phyloP scores from a whole-genome alignment of 1,284 basidiomycete species.

The Pseudozyma sp. region DNA sequence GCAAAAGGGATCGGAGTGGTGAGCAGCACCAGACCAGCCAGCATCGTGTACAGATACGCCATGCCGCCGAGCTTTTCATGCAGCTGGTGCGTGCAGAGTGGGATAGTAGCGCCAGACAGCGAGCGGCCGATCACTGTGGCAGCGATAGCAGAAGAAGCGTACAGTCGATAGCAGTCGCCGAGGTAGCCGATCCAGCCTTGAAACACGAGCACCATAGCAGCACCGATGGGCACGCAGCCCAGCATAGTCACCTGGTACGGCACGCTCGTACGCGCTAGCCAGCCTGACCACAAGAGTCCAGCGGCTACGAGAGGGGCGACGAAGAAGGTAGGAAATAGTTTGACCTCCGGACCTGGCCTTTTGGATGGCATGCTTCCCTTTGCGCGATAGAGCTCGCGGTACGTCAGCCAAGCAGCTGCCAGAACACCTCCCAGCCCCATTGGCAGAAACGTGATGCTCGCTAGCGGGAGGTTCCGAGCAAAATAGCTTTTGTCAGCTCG shows the following conservation, averaged over 20 bases:
- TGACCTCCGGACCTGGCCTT: conserved; percentile 20
- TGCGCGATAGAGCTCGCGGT: conserved; percentile 17
- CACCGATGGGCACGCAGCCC: conserved; percentile 38
- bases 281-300: conserved; percentile 44
- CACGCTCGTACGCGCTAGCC: conserved; percentile 21
- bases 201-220: conserved; percentile 45
- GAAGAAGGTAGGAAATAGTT: conserved; percentile 24
- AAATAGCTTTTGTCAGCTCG: not conserved
- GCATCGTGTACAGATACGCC: conserved; percentile 33
- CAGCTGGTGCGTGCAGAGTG: conserved; percentile 29
- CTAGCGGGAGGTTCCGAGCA: not conserved
- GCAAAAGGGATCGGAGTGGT: conserved; percentile 25
- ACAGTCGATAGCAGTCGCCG: conserved; percentile 44
- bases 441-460: conserved; percentile 36
- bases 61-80: conserved; percentile 43
- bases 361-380: not conserved
- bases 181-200: conserved; percentile 50
- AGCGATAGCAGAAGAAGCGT: conserved; percentile 46
- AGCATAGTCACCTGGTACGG: conserved; percentile 38
- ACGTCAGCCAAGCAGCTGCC: conserved; percentile 19
- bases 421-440: conserved; percentile 27
- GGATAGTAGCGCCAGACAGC: conserved; percentile 42
- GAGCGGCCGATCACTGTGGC: conserved; percentile 41
- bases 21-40: conserved; percentile 32
- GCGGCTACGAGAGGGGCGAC: conserved; percentile 36